These are phyloP conservation scores for Fomitopsis pulvina DNA, from an alignment of 768 basidiomycete species.

Conservation along the genomic window DNA sequence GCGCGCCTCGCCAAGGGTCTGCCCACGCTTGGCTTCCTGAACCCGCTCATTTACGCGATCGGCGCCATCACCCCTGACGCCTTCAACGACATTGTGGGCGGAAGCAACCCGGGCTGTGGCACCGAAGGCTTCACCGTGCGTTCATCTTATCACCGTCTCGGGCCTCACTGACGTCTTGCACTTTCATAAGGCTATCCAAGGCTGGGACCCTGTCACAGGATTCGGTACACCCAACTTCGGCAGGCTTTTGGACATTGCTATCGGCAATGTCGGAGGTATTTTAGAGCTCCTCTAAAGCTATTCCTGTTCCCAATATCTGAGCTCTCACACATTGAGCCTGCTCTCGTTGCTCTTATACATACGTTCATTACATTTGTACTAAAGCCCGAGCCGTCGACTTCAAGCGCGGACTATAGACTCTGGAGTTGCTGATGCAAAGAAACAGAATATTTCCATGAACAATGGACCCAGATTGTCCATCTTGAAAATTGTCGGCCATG, in stretches of 20 bases:
- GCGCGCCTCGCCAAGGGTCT: conserved; percentile 23
- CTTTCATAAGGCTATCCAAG: conserved; percentile 24
- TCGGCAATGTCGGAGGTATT: not conserved
- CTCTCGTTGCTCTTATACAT: too few relatives aligned
- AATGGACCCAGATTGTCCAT: too few relatives aligned
- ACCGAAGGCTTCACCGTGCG: conserved; percentile 29
- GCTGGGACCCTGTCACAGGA: conserved; percentile 29
- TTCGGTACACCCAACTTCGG: conserved; percentile 18
- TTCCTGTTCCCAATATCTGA: too few relatives aligned
- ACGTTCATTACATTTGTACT: too few relatives aligned
- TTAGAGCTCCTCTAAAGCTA: too few relatives aligned
- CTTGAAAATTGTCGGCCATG: too few relatives aligned
- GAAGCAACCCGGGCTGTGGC: conserved; percentile 33
- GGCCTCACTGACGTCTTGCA: not conserved
- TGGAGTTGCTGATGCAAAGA: too few relatives aligned
- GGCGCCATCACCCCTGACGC: conserved; percentile 9
- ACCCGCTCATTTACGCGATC: conserved; percentile 28
- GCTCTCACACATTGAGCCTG: too few relatives aligned
- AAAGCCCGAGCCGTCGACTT: too few relatives aligned
- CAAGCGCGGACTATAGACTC: too few relatives aligned
- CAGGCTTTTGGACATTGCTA: conserved; percentile 8
- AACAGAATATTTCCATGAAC: too few relatives aligned
- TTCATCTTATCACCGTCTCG: conserved; percentile 5
- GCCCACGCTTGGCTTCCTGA: conserved; percentile 31
- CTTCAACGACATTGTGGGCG: conserved; percentile 31